Evolutionary conservation across 768 basidiomycete species (phyloP).

Genomic region (Boletus tylopilopsis): DNA sequence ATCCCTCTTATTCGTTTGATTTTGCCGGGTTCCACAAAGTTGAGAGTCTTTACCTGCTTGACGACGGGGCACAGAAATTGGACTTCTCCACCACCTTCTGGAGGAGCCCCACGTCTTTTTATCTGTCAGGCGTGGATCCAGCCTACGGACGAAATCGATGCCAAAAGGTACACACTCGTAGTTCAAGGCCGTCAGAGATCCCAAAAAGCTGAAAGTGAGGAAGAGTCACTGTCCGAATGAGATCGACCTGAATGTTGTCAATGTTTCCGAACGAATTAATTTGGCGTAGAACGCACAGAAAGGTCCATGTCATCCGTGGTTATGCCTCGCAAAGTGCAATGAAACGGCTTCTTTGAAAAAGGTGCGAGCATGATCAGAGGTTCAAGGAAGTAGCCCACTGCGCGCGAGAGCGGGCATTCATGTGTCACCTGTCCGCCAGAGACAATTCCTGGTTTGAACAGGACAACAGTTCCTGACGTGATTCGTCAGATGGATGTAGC

Average conservation of each 20-base stretch:
- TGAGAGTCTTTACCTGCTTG: constrained; percentile 86
- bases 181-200: constrained; percentile 84
- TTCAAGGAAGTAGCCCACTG: constrained; percentile 93
- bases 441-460: constrained; percentile 91
- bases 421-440: constrained; percentile 77
- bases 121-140: constrained; percentile 49
- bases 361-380: constrained; percentile 87
- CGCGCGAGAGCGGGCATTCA: constrained; percentile 85
- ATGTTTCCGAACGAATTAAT: background rate
- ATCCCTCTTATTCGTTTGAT: constrained; percentile 94
- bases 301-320: constrained; percentile 93
- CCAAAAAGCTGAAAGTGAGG: constrained; percentile 91
- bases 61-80: constrained; percentile 92
- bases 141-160: background rate
- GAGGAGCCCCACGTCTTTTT: constrained; percentile 89
- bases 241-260: constrained; percentile 53
- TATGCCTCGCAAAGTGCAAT: constrained; percentile 80
- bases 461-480: constrained; percentile 75
- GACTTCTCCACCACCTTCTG: constrained; percentile 89
- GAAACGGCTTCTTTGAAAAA: constrained; percentile 84
- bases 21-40: constrained; percentile 89
- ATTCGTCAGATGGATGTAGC: background rate
- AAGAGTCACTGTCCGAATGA: constrained; percentile 85
- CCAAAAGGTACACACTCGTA: constrained; percentile 52
- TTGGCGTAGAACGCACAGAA: constrained; percentile 52